A percentile compares a stretch with the other conserved stretches of the same genome.
These are phyloP conservation scores for Aspergillus sclerotioniger DNA, from an alignment of 495 filamentous ascomycete genomes.

Conservation along the genomic window DNA sequence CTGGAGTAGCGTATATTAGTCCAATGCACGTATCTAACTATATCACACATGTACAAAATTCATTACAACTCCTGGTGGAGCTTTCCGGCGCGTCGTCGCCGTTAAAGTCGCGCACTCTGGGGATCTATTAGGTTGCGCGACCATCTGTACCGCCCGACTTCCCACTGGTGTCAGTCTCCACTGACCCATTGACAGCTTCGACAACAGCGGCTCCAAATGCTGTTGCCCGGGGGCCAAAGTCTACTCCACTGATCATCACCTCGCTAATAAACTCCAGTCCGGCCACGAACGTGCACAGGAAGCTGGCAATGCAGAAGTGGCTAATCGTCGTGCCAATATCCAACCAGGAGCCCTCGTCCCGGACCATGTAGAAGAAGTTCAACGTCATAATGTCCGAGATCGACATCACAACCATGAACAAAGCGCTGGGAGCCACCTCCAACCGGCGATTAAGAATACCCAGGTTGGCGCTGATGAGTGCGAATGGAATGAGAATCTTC, in stretches of 20 bases:
- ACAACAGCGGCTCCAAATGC: conserved; percentile 3
- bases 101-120: not conserved
- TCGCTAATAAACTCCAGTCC: conserved; percentile 83
- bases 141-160: not conserved
- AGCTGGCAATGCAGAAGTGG: conserved; percentile 88
- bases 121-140: not conserved
- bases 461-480: conserved; percentile 86
- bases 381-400: conserved; percentile 90
- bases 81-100: not conserved
- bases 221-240: conserved; percentile 49
- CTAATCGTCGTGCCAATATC: conserved; percentile 96
- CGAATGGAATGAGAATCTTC: conserved; percentile 93
- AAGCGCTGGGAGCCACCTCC: conserved; percentile 73
- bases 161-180: not conserved
- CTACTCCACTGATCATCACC: conserved; percentile 76
- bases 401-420: conserved; percentile 95
- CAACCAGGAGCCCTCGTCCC: conserved; percentile 93
- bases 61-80: not conserved
- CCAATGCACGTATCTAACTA: conserved; percentile 16
- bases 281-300: conserved; percentile 87
- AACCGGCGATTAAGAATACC: conserved; percentile 87
- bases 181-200: conserved; percentile 7
- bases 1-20: not conserved
- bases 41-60: conserved; percentile 19
- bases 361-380: conserved; percentile 97